Evolutionary conservation across 2,329 filamentous ascomycete species (phyloP), one percentile per base, ranked within the genome.

Genomic region (Cryphonectria nitschkei): DNA sequence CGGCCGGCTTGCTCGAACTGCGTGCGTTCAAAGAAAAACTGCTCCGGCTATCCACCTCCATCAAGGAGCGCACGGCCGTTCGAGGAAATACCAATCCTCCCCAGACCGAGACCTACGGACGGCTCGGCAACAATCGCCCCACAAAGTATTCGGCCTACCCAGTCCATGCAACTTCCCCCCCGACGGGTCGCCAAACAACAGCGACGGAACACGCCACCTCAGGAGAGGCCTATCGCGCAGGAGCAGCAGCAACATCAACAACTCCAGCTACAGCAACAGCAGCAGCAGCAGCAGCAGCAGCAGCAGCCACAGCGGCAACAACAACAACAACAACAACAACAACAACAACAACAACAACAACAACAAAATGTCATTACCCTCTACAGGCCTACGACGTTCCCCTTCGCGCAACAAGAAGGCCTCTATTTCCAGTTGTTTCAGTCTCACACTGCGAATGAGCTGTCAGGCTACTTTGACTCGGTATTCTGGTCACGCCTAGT

Each of bases 401-500:
- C 84, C 9, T 84, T 90, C 41, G 80, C 82, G 68, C 79, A 83
- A 6, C 81, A 82, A 64, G 89, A 92, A 72, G 83, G 82, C 26
- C 84, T 85, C 65, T 91, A 91, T 75, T 91, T 91, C 75, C 84
- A 89, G 70, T 80, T 90, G 16, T 91, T 92, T 75, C 85, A 86
- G 58, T 82, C 85, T 37, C 87, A 88, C 60, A 91, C 90, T 0
- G 87, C 89, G 1, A 86, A 81, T 63, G 88, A 90, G 75, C 81
- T 92, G 8, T 90, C 89, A 0, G 89, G 90, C 16, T 92, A 89
- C 76, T 92, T 92, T 72, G 88, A 91, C 76, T 87, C 85, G 29
- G 82, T 85, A 1, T 92, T 92, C 76, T 92, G 90, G 90, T 89
- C 85, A 0, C 82, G 85, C 60, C 85, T 86, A 46, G 89, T 92